Base-by-base conservation (phyloP, 805 yeast genomes). In the Brettanomyces nanus region DNA sequence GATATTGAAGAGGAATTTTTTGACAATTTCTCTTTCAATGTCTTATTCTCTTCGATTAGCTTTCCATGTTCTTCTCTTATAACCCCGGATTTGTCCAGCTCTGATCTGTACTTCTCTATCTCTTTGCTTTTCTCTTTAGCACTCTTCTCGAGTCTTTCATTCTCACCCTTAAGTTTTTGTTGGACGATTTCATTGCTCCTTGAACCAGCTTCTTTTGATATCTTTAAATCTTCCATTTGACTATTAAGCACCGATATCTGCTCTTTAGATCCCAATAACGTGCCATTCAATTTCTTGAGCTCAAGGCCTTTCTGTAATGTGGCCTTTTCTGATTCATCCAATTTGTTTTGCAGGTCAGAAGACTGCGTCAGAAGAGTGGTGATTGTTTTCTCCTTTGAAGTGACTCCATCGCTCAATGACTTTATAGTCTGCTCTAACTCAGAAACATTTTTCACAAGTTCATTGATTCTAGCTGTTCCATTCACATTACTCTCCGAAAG, bases 241-340 rank as follows among this genome's bases (percentile, higher is more conserved):
- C 30, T 15, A 6, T n/a, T n/a, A n/a, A n/a, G n/a, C n/a, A n/a
- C n/a, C n/a, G n/a, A n/a, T n/a, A n/a, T n/a, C n/a, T n/a, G n/a
- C n/a, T n/a, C n/a, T n/a, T n/a, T n/a, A n/a, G n/a, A n/a, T n/a
- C n/a, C n/a, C n/a, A n/a, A n/a, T n/a, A n/a, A n/a, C n/a, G n/a
- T n/a, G n/a, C n/a, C n/a, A n/a, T n/a, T n/a, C n/a, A n/a, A n/a
- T n/a, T n/a, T n/a, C n/a, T n/a, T n/a, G n/a, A 25, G 27, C 27
- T 25, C 13, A 10, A 13, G 13, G 27, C 27, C n/a, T n/a, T n/a
- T n/a, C n/a, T n/a, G n/a, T n/a, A n/a, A n/a, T n/a, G 11, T 23
- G 7, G 11, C 11, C 9, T 33, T 37, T 29, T 37, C 33, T 11
- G 28, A 31, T 18, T 36, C 15, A 10, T 33, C 32, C 18, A 37